These are phyloP conservation scores for Coemansia aciculifera DNA, from an alignment of 192 early-diverging fungal species.

Conservation along the genomic window DNA sequence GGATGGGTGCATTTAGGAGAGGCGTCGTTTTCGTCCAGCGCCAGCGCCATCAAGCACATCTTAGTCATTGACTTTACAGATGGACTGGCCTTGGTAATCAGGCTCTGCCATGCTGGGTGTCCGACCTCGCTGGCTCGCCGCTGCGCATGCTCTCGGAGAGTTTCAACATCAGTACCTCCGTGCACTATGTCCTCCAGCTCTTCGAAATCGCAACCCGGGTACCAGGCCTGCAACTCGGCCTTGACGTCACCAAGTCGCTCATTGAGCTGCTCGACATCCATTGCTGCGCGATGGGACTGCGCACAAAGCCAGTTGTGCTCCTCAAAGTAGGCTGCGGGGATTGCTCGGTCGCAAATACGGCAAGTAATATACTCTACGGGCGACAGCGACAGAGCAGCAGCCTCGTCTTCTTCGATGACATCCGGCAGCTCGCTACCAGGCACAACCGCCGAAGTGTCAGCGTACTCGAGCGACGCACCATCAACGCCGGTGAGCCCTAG, in stretches of 20 bases:
- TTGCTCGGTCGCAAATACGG: conserved; percentile 40
- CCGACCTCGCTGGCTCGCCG: conserved; percentile 19
- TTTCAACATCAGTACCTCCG: conserved; percentile 21
- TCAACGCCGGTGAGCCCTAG: not conserved
- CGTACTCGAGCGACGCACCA: not conserved
- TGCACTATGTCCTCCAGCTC: conserved; percentile 30
- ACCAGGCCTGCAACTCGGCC: conserved; percentile 41
- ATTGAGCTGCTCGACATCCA: conserved; percentile 48
- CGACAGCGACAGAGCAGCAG: not conserved
- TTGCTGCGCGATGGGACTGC: conserved; percentile 44
- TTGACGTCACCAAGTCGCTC: conserved; percentile 38
- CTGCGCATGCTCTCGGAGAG: conserved; percentile 17
- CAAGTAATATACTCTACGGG: conserved; percentile 38
- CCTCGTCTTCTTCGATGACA: conserved; percentile 6
- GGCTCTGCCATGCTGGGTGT: conserved; percentile 21
- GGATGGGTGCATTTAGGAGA: conserved; percentile 27
- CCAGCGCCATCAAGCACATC: conserved; percentile 21
- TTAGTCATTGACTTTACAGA: conserved; percentile 20
- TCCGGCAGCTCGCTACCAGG: not conserved
- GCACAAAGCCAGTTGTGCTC: conserved; percentile 51
- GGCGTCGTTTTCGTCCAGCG: conserved; percentile 20
- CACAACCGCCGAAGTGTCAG: not conserved
- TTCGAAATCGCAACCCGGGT: conserved; percentile 28
- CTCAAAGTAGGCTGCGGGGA: conserved; percentile 45
- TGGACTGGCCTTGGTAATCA: conserved; percentile 16